A percentile compares a stretch with the other conserved stretches of the same genome.
phyloP scores from a whole-genome alignment of 208 protist genomes.

The Crithidia bombi region DNA sequence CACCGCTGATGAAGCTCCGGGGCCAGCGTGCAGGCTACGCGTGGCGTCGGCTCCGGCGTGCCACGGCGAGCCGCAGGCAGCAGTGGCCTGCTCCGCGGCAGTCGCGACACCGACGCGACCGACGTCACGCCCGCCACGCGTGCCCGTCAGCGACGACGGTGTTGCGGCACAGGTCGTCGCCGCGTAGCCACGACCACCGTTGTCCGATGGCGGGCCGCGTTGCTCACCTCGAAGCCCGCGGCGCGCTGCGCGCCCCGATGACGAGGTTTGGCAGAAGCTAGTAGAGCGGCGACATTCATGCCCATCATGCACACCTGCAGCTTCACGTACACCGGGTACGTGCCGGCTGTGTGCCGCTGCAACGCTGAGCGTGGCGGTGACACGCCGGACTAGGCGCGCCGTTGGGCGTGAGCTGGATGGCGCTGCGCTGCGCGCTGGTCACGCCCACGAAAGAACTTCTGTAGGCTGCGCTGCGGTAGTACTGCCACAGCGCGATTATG shows the following conservation, averaged over 20 bases:
- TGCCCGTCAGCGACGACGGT: background rate
- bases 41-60: too few species aligned
- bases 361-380: constrained; percentile 30
- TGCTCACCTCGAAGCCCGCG: background rate
- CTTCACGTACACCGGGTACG: constrained; percentile 34
- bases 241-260: background rate
- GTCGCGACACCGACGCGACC: constrained; percentile 20
- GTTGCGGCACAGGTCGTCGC: background rate
- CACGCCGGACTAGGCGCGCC: background rate
- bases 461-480: constrained; percentile 25
- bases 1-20: background rate
- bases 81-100: background rate
- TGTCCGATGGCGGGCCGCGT: background rate
- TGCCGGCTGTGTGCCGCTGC: constrained; percentile 4
- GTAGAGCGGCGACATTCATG: constrained; percentile 31
- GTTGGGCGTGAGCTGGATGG: constrained; percentile 29
- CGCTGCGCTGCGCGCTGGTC: constrained; percentile 23
- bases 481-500: too few species aligned
- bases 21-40: constrained; percentile 27
- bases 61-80: constrained; percentile 4
- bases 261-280: too few species aligned
- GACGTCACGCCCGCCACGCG: constrained; percentile 1
- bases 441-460: constrained; percentile 37
- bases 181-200: background rate
- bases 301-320: constrained; percentile 33